Base-by-base conservation (phyloP, 805 yeast species). In the Metschnikowia koreensis region DNA sequence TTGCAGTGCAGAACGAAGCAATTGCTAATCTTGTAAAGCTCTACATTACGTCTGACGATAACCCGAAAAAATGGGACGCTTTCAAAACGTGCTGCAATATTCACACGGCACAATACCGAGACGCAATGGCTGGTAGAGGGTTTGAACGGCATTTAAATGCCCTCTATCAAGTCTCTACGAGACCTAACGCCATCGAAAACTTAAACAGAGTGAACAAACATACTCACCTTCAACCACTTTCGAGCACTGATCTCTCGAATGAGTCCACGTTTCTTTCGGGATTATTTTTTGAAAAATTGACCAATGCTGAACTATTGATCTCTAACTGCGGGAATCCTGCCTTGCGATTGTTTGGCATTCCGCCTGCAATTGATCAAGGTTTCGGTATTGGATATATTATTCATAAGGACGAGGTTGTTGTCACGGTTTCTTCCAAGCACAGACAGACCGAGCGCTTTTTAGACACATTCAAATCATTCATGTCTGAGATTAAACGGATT, bases 351-450 rank as follows among this genome's bases (percentile, higher is more conserved):
- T 91, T 91, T 73, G 97, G 97, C 0, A 91, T 91, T 63, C 96
- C 97, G 3, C 97, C 97, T 2, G 92, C 90, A 1, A 77, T 87
- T 12, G 86, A 90, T 44, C 92, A 89, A 63, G 97, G 97, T 2
- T 90, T 86, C 67, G 97, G 97, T n/a, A 80, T 91, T 37, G 97
- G 96, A 5, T 91, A 91, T 66, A 89, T 91, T 59, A 86, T 91
- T 59, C 90, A 92, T 66, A 81, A 76, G 41, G 88, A 89, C 62
- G 83, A 89, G 17, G 81, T 91, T 28, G 81, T 91, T 1, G 80
- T 91, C 9, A 89, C 96, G 46, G 86, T 88, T 4, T 84, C 94
- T 28, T 89, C 97, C 12, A 91, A 89, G 69, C 92, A 87, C 68
- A 79, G 97, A 51, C 97, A 91, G 71, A 89, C 97, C 0, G 77